Percentiles rank a stretch among this genome's conserved stretches.
These are phyloP conservation scores for Flaveria robusta DNA, from an alignment of 129 eudicot genomes.

Conservation along the genomic window DNA sequence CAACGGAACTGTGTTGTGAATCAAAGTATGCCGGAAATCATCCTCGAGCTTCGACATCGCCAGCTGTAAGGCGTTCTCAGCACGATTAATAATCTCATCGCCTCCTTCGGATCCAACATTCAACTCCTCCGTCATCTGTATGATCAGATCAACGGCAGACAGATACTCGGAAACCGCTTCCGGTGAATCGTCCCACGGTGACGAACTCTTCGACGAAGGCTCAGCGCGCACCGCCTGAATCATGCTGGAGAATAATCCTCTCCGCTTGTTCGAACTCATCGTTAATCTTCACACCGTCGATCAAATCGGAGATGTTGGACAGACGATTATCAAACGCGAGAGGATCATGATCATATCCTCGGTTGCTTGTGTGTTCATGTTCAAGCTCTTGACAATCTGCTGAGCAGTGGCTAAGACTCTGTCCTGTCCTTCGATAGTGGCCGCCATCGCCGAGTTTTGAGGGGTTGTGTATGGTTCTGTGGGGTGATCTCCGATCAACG, in stretches of 20 bases:
- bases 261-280: constrained; percentile 58
- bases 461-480: not conserved
- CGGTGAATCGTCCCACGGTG: constrained; percentile 33
- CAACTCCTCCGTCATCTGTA: constrained; percentile 51
- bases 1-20: constrained; percentile 53
- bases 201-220: constrained; percentile 7
- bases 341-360: constrained; percentile 77
- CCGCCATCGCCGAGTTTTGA: constrained; percentile 38
- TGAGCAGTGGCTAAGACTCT: constrained; percentile 85
- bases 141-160: constrained; percentile 62
- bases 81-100: constrained; percentile 49
- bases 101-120: constrained; percentile 19
- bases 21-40: constrained; percentile 57
- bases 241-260: constrained; percentile 47
- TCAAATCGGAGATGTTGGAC: constrained; percentile 56
- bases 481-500: constrained; percentile 1
- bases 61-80: constrained; percentile 70
- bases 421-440: constrained; percentile 63
- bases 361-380: constrained; percentile 51
- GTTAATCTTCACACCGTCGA: constrained; percentile 14
- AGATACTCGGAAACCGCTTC: constrained; percentile 45
- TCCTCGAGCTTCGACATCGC: constrained; percentile 86
- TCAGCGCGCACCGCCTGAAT: constrained; percentile 30
- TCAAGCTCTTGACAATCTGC: constrained; percentile 68
- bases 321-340: constrained; percentile 76